phyloP scores from a whole-genome alignment of 306 rosid species.

The Gastrolobium villosum region DNA sequence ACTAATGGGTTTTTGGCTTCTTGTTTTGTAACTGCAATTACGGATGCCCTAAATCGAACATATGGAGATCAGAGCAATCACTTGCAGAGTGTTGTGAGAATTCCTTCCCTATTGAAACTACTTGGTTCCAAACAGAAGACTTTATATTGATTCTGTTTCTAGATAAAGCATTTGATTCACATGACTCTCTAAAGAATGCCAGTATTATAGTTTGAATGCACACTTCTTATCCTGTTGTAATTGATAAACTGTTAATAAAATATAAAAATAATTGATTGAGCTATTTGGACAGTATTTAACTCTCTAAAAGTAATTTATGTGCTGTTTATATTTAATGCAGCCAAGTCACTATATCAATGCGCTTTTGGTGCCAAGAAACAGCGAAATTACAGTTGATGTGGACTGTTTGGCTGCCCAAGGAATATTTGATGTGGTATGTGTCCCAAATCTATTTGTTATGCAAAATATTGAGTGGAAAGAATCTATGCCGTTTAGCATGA shows the following conservation, averaged over 20 bases:
- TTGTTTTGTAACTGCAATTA: constrained; percentile 82
- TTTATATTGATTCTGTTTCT: constrained; percentile 10
- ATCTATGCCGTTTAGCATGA: constrained; percentile 16
- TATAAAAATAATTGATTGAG: not conserved
- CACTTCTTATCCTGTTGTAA: constrained; percentile 14
- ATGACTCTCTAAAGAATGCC: constrained; percentile 8
- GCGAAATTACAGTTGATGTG: constrained; percentile 72
- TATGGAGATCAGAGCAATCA: constrained; percentile 72
- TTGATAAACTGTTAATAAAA: constrained; percentile 3
- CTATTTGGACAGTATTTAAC: constrained; percentile 2
- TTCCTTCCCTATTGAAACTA: constrained; percentile 38
- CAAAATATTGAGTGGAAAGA: constrained; percentile 22
- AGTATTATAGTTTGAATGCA: constrained; percentile 15
- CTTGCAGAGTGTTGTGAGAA: constrained; percentile 65
- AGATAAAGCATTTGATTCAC: constrained; percentile 29
- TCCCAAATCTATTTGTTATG: constrained; percentile 30
- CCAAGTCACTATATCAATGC: constrained; percentile 78
- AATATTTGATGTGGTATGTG: constrained; percentile 84
- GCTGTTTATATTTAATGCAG: constrained; percentile 59
- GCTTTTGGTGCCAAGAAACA: constrained; percentile 76
- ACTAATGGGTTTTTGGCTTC: constrained; percentile 85
- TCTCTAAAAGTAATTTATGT: constrained; percentile 12
- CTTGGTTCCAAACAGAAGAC: constrained; percentile 17
- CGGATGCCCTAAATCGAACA: constrained; percentile 91
- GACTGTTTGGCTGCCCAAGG: constrained; percentile 76